Evolutionary conservation across 345 rosid genomes (phyloP), one percentile per base, ranked within the genome.

Genomic region (Viola odorata): DNA sequence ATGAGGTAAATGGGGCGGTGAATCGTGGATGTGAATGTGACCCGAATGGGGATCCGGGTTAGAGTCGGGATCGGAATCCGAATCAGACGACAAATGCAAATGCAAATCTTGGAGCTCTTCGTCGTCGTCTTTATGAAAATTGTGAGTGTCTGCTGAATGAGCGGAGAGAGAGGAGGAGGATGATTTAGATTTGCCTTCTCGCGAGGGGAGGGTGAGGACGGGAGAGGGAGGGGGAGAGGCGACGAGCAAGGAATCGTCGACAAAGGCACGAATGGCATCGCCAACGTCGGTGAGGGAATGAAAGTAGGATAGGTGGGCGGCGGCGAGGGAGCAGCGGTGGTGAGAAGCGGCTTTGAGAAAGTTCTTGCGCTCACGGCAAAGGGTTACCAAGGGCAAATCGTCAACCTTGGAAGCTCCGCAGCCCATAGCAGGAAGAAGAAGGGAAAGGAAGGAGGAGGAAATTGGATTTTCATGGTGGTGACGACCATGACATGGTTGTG

Each of bases 361-460:
- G 51, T 92, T 78, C 55, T 82, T 89, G 17, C 98, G 81, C 63
- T 92, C 88, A 39, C 85, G 76, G 65, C 98, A 89, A 66, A 85
- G 89, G 12, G 73, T 75, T 63, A 89, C 96, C 32, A 89, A 78
- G 45, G 85, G 79, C 62, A 81, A 77, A 60, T 89, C 84, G 59
- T 89, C 98, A 23, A 80, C 82, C 61, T 92, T 92, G 75, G 98
- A 92, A 53, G 77, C 89, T 73, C 89, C 92, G 70, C 98, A 92
- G 75, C 98, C 98, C 98, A 92, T 90, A 54, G 39, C 60, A 57
- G 53, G 6, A 53, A 16, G 15, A 15, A 23, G 32, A 13, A n/a
- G 51, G 1, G 55, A 14, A 10, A 40, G n/a, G 23, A 41, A 48
- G 37, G 54, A 48, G 37, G 54, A 53, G 45, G 58, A 8, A 12